Percentiles rank a stretch among this genome's conserved stretches.
phyloP scores from a whole-genome alignment of 1,284 basidiomycete genomes.

The Meira nashicola region DNA sequence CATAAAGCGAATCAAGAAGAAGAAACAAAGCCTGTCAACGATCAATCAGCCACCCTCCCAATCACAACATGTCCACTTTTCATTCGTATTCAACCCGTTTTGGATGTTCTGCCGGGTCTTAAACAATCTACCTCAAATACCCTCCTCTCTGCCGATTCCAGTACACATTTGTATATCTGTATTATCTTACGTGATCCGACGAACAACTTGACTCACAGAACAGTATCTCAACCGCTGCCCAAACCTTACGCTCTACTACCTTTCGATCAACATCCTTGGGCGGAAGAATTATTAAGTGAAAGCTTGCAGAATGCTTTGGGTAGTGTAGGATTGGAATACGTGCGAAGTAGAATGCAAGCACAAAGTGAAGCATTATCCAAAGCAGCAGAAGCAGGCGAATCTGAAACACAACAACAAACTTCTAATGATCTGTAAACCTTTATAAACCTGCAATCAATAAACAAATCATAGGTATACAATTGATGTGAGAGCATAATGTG shows the following conservation, averaged over 20 bases:
- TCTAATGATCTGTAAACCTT: no score
- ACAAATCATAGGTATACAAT: not conserved
- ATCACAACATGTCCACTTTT: slow-evolving; percentile 87
- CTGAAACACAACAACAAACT: no score
- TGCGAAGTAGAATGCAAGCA: slow-evolving; percentile 1
- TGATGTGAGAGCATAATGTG: not conserved
- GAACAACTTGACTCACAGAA: slow-evolving; percentile 42
- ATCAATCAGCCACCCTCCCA: slow-evolving; percentile 55
- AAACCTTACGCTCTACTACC: slow-evolving; percentile 35
- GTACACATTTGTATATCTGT: slow-evolving; percentile 36
- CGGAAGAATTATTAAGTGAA: slow-evolving; percentile 47
- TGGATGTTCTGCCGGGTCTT: slow-evolving; percentile 25
- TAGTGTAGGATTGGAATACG: slow-evolving; percentile 32
- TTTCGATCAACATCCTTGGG: slow-evolving; percentile 47
- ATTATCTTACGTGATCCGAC: slow-evolving; percentile 43
- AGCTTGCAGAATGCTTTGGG: slow-evolving; percentile 43
- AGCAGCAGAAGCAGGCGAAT: no score
- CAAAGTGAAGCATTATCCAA: no score
- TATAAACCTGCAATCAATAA: no score
- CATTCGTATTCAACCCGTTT: slow-evolving; percentile 77
- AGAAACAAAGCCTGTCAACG: not conserved
- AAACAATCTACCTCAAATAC: not conserved
- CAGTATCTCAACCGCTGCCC: slow-evolving; percentile 43
- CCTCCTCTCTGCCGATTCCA: not conserved
- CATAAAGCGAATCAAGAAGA: slow-evolving; percentile 1